phyloP scores from a whole-genome alignment of 2,329 filamentous ascomycete species.

The Zalaria sp. region DNA sequence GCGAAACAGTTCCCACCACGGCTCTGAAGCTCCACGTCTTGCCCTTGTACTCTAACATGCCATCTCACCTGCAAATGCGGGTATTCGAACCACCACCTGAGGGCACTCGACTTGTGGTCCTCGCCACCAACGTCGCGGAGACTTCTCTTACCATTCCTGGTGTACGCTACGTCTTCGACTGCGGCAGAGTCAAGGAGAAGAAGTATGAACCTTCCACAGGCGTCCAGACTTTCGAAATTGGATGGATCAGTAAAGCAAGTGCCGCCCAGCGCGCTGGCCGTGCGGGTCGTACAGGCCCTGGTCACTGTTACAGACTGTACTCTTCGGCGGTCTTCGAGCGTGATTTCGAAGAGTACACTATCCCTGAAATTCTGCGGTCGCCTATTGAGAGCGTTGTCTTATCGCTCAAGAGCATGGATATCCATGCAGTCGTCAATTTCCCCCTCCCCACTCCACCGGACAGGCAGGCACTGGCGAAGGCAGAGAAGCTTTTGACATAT shows the following conservation, averaged over 20 bases:
- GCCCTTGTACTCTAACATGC: slow-evolving; percentile 86
- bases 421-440: slow-evolving; percentile 83
- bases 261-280: slow-evolving; percentile 84
- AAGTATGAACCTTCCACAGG: slow-evolving; percentile 78
- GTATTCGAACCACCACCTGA: slow-evolving; percentile 74
- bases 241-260: slow-evolving; percentile 96
- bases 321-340: slow-evolving; percentile 88
- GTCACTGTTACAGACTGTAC: slow-evolving; percentile 90
- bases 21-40: slow-evolving; percentile 68
- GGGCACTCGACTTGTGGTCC: slow-evolving; percentile 68
- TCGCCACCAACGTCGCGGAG: slow-evolving; percentile 94
- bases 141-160: slow-evolving; percentile 94
- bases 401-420: slow-evolving; percentile 87
- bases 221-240: slow-evolving; percentile 88
- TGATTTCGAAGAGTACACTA: slow-evolving; percentile 72
- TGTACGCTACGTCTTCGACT: slow-evolving; percentile 91
- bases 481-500: slow-evolving; percentile 76
- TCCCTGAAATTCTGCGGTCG: slow-evolving; percentile 80
- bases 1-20: slow-evolving; percentile 38
- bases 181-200: slow-evolving; percentile 81
- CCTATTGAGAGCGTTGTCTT: slow-evolving; percentile 82
- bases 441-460: slow-evolving; percentile 90
- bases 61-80: slow-evolving; percentile 77
- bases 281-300: slow-evolving; percentile 87
- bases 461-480: slow-evolving; percentile 58